Percentiles rank a stretch among this genome's conserved stretches.
These are phyloP conservation scores for Daldinia grandis DNA, from an alignment of 495 filamentous ascomycete species.

Conservation along the genomic window DNA sequence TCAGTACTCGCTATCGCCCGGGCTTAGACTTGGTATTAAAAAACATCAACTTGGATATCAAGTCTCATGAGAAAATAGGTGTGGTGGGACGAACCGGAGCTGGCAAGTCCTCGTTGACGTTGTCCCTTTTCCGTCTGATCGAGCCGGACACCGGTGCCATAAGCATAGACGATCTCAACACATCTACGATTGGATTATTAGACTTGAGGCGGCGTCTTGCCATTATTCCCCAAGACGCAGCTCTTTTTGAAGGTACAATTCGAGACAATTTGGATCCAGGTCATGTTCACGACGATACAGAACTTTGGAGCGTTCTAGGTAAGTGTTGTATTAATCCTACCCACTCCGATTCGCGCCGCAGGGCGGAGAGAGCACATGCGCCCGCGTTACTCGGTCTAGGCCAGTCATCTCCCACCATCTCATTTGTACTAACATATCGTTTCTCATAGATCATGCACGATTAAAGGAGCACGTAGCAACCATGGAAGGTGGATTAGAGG, in stretches of 20 bases:
- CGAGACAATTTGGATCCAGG: slow-evolving; percentile 96
- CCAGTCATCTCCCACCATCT: slow-evolving; percentile 24
- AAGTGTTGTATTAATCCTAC: slow-evolving; percentile 54
- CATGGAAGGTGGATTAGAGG: slow-evolving; percentile 92
- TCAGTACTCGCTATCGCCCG: slow-evolving; percentile 89
- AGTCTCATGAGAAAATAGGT: slow-evolving; percentile 96
- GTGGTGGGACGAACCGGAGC: slow-evolving; percentile 97
- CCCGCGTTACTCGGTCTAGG: slow-evolving; percentile 23
- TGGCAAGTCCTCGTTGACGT: slow-evolving; percentile 93
- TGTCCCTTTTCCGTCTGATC: slow-evolving; percentile 95
- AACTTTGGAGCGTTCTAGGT: slow-evolving; percentile 97
- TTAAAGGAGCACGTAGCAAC: slow-evolving; percentile 87
- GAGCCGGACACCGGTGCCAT: slow-evolving; percentile 83
- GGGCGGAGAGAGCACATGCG: slow-evolving; percentile 31
- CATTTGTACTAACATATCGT: slow-evolving; percentile 38
- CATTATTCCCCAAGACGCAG: slow-evolving; percentile 98
- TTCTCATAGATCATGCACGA: slow-evolving; percentile 81
- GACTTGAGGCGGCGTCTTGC: slow-evolving; percentile 91
- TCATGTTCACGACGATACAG: slow-evolving; percentile 95
- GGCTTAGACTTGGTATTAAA: slow-evolving; percentile 92
- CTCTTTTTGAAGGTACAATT: slow-evolving; percentile 94
- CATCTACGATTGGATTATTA: slow-evolving; percentile 86
- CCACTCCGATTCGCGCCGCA: slow-evolving; percentile 32
- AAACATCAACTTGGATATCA: slow-evolving; percentile 89
- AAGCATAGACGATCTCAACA: slow-evolving; percentile 87